phyloP scores from a whole-genome alignment of 2,329 filamentous ascomycete genomes.

The Fusarium pilosicola region DNA sequence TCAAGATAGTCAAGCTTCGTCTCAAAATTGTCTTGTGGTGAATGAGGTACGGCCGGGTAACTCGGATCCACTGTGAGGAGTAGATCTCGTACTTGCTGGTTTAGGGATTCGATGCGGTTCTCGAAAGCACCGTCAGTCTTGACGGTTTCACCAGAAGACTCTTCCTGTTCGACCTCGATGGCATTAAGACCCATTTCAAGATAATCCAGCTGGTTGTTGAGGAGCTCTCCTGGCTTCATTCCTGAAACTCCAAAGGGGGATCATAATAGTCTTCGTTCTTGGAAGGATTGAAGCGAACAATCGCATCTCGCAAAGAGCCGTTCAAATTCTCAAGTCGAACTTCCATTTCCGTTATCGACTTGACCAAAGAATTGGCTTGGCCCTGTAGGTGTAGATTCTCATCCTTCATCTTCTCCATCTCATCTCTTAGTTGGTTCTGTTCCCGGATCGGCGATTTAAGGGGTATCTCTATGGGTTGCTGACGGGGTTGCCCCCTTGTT shows the following conservation, averaged over 20 bases:
- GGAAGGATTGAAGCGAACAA: constrained; percentile 70
- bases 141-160: constrained; percentile 46
- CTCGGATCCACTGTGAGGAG: constrained; percentile 60
- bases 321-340: constrained; percentile 75
- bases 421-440: constrained; percentile 61
- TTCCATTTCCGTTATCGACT: constrained; percentile 70
- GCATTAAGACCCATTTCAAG: constrained; percentile 72
- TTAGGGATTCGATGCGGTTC: constrained; percentile 69
- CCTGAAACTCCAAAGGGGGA: constrained; percentile 50
- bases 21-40: constrained; percentile 66
- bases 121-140: constrained; percentile 59
- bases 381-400: constrained; percentile 55
- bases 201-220: constrained; percentile 73
- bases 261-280: constrained; percentile 58
- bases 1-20: constrained; percentile 77
- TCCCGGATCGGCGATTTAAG: constrained; percentile 66
- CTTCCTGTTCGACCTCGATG: constrained; percentile 67
- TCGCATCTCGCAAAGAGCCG: constrained; percentile 71
- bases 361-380: constrained; percentile 49
- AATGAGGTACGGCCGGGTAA: constrained; percentile 67
- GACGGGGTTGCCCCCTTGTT: constrained; percentile 46
- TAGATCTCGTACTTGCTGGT: constrained; percentile 70
- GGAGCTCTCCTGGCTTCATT: constrained; percentile 57
- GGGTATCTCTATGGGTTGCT: constrained; percentile 66
- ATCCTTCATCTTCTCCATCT: constrained; percentile 57